phyloP scores from a whole-genome alignment of 768 basidiomycete genomes.

The Mycena leptocephala region DNA sequence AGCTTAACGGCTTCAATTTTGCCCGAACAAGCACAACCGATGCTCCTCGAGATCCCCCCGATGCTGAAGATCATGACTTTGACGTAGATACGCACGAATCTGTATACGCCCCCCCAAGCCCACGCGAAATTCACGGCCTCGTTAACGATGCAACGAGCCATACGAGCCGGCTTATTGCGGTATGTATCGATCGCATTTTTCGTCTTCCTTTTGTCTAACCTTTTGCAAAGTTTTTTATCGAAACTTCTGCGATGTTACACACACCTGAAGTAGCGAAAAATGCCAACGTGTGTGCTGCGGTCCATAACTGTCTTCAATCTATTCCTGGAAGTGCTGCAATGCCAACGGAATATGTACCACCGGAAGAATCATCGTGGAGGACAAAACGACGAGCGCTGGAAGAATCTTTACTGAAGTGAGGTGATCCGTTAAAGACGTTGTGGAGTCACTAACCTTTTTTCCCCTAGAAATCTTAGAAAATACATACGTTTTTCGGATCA shows the following conservation, averaged over 20 bases:
- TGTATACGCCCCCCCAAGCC: not conserved
- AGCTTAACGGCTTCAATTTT: conserved; percentile 23
- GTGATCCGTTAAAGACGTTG: conserved; percentile 12
- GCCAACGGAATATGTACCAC: conserved; percentile 28
- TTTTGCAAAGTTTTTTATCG: conserved; percentile 29
- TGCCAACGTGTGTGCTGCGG: conserved; percentile 24
- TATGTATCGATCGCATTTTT: conserved; percentile 1
- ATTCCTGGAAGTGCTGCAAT: conserved; percentile 22
- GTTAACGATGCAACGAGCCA: conserved; percentile 30
- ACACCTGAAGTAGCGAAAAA: conserved; percentile 26
- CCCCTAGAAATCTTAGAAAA: conserved; percentile 35
- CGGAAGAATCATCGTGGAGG: conserved; percentile 34
- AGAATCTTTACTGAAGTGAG: conserved; percentile 37
- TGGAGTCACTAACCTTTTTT: not conserved
- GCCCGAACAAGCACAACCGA: conserved; percentile 16
- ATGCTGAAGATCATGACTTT: conserved; percentile 4
- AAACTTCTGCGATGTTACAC: conserved; percentile 25
- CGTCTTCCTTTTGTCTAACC: not conserved
- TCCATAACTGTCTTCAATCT: conserved; percentile 28
- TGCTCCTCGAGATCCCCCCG: conserved; percentile 12
- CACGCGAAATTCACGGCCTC: conserved; percentile 21
- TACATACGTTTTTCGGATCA: conserved; percentile 41
- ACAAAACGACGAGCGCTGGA: conserved; percentile 28
- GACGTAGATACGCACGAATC: conserved; percentile 26
- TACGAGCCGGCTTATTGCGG: conserved; percentile 29